These are phyloP conservation scores for Choanephora cucurbitarum DNA, from an alignment of 371 early-diverging fungal species.

Conservation along the genomic window DNA sequence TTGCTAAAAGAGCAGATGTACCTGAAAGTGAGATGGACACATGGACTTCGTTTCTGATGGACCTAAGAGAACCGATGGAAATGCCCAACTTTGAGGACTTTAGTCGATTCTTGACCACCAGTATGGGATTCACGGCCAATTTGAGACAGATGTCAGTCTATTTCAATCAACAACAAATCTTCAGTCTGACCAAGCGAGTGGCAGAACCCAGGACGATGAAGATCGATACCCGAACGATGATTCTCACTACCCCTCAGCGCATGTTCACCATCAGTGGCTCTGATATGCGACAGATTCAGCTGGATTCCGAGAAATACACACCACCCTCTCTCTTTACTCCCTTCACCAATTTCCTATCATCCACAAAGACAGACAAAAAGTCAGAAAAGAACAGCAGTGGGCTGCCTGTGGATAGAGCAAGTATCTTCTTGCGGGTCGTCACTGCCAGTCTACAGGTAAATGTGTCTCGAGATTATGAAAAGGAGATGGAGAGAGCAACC, in stretches of 20 bases:
- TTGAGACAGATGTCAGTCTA: constrained; percentile 67
- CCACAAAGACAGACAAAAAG: constrained; percentile 10
- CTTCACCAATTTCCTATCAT: constrained; percentile 27
- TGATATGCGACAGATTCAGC: constrained; percentile 66
- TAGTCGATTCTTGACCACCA: constrained; percentile 79
- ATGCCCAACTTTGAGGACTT: constrained; percentile 75
- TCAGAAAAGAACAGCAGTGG: constrained; percentile 11
- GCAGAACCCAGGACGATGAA: constrained; percentile 65
- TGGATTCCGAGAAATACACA: constrained; percentile 66
- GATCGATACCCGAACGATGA: constrained; percentile 49
- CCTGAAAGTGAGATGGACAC: constrained; percentile 47
- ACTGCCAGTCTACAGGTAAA: constrained; percentile 61
- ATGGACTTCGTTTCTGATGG: constrained; percentile 80
- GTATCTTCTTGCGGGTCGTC: constrained; percentile 77
- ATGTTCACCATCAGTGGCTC: constrained; percentile 69
- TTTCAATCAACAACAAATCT: constrained; percentile 62
- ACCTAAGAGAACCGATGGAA: constrained; percentile 77
- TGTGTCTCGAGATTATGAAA: constrained; percentile 55
- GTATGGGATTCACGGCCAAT: constrained; percentile 83
- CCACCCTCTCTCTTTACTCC: constrained; percentile 36
- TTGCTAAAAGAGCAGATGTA: constrained; percentile 71
- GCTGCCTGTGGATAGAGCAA: constrained; percentile 48
- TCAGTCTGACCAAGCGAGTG: constrained; percentile 66
- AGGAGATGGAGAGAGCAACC: constrained; percentile 89
- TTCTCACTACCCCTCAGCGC: constrained; percentile 64